Evolutionary conservation across 1,139 yeast genomes (phyloP).

Genomic region (Scheffersomyces quercinus): DNA sequence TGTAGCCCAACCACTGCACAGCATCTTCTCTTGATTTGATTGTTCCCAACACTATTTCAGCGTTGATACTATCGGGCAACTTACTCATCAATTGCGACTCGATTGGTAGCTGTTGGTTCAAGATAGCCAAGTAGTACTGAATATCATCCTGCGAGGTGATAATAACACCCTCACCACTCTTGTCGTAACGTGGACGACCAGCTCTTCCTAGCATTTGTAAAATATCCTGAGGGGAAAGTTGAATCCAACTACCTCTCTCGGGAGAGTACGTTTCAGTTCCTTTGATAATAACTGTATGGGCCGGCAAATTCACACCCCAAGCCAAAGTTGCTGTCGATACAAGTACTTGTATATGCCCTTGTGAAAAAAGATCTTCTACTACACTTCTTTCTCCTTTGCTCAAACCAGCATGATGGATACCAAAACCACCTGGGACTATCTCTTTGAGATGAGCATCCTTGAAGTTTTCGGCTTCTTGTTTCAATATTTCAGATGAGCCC

Average conservation of each 20-base stretch:
- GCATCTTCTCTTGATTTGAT: constrained; percentile 65
- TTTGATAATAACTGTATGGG: constrained; percentile 91
- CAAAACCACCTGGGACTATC: constrained; percentile 72
- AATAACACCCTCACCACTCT: constrained; percentile 90
- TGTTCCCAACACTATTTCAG: constrained; percentile 80
- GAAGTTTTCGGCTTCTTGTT: constrained; percentile 60
- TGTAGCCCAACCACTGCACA: constrained; percentile 73
- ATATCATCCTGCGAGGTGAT: constrained; percentile 85
- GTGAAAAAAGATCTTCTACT: constrained; percentile 86
- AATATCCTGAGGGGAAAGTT: constrained; percentile 89
- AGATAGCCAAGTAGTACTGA: constrained; percentile 82
- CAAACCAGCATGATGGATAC: constrained; percentile 95
- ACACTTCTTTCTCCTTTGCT: constrained; percentile 69
- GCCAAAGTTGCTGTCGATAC: constrained; percentile 96
- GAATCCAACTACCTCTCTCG: constrained; percentile 84
- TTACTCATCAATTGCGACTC: constrained; percentile 81
- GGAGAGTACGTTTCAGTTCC: constrained; percentile 96
- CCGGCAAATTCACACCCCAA: constrained; percentile 98
- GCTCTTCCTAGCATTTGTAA: constrained; percentile 97
- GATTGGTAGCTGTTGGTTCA: constrained; percentile 89
- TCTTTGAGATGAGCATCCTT: constrained; percentile 58
- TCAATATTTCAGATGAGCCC: constrained; percentile 61
- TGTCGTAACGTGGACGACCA: constrained; percentile 93
- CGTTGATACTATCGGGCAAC: constrained; percentile 76
- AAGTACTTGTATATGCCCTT: constrained; percentile 76